Evolutionary conservation across 768 basidiomycete species (phyloP).

Genomic region (Agaricus sinodeliciosus): DNA sequence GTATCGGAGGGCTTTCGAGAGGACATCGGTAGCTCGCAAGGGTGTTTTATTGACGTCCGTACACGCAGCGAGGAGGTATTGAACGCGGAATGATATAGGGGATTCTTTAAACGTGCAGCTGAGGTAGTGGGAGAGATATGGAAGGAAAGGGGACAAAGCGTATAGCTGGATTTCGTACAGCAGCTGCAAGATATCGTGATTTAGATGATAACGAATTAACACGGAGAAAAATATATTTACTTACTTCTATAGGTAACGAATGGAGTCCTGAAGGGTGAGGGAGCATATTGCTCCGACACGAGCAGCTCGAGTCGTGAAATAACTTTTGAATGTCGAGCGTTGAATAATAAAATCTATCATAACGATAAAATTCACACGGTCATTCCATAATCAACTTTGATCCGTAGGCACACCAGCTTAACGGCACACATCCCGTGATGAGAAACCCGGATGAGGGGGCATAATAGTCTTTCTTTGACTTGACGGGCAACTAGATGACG

Average conservation of each 20-base stretch:
- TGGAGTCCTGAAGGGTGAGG: background rate
- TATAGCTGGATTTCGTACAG: constrained; percentile 72
- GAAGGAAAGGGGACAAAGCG: constrained; percentile 60
- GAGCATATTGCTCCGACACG: background rate
- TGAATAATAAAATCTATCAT: background rate
- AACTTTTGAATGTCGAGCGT: too few relatives aligned
- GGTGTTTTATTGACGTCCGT: constrained; percentile 11
- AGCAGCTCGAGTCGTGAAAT: background rate
- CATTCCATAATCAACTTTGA: background rate
- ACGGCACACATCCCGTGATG: too few relatives aligned
- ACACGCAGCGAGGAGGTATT: constrained; percentile 47
- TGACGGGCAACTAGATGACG: background rate
- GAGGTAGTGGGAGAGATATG: constrained; percentile 48
- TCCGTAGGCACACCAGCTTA: background rate
- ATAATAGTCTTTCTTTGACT: background rate
- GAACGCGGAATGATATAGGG: constrained; percentile 53
- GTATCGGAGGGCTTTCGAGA: constrained; percentile 46
- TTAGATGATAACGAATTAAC: constrained; percentile 9
- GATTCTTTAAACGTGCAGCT: constrained; percentile 47
- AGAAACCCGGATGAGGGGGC: too few relatives aligned
- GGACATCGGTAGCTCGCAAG: constrained; percentile 27
- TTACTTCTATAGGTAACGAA: constrained; percentile 12
- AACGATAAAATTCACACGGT: background rate
- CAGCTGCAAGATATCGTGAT: constrained; percentile 31
- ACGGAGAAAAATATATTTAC: background rate